Evolutionary conservation across 108 stramenopile genomes (phyloP).

Genomic region (Nannochloropsis salina): DNA sequence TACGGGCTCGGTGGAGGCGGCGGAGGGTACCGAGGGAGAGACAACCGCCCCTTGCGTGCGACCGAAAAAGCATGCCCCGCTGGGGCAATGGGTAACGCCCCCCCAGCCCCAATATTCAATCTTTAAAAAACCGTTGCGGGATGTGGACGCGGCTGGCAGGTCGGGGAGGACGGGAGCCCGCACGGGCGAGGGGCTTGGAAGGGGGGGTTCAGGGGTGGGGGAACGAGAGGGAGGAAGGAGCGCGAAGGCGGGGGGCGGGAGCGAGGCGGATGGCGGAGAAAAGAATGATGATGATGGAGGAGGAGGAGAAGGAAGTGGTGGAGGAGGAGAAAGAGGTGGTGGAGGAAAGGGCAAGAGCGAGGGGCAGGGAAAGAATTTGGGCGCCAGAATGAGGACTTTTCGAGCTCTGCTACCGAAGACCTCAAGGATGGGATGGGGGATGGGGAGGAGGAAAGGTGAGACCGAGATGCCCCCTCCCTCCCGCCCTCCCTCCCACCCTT

Average conservation of each 20-base stretch:
- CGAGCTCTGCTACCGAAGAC: not conserved
- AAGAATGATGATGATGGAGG: not conserved
- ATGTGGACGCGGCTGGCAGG: not conserved
- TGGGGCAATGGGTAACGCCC: not conserved
- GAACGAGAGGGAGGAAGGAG: not conserved
- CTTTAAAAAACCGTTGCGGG: not conserved
- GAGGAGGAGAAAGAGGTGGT: not conserved
- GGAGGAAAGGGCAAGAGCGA: not conserved
- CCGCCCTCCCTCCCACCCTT: too few relatives aligned
- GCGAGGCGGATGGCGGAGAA: not conserved
- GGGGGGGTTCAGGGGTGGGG: not conserved
- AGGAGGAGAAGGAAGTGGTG: not conserved
- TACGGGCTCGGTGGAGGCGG: too few relatives aligned
- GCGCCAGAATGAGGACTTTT: too few relatives aligned
- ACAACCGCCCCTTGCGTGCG: too few relatives aligned
- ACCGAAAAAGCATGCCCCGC: not conserved
- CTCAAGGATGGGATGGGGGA: not conserved
- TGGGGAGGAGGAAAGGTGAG: too few relatives aligned
- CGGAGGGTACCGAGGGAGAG: too few relatives aligned
- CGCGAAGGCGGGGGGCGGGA: not conserved
- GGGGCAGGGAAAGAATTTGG: too few relatives aligned
- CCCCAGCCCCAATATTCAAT: conserved; percentile 15
- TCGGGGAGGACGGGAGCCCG: too few relatives aligned
- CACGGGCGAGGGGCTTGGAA: not conserved
- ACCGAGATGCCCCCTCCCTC: too few relatives aligned